Evolutionary conservation across 164 flowering plant species (phyloP), one percentile per base, ranked within the genome.

Genomic region (Platanus orientalis): DNA sequence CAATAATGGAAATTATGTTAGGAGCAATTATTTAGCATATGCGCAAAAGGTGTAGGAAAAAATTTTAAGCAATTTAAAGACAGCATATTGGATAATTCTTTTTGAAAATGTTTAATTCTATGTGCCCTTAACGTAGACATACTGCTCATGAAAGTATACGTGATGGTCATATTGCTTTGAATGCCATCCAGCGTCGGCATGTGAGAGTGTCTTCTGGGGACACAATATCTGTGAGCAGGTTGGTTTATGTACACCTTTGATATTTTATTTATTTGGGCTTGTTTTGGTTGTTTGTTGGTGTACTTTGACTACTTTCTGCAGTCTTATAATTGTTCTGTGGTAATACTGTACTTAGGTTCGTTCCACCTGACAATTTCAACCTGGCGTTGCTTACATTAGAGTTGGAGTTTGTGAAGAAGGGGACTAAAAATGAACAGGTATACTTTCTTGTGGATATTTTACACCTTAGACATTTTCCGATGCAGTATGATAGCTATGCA

Each of bases 201-300:
- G 83, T 84, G 2, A 86, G 74, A 74, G 99, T 84, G 72, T 95
- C 99, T 53, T 58, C 79, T 52, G 95, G 89, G 34, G 99, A 94
- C 57, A 13, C 72, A 0, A 27, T 89, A 62, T 71, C 88, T 60
- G 84, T 82, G 6, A 65, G 66, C 78, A 84, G 96, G 97, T 94
- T 40, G 7, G 66, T 32, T n/a, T n/a, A 3, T n/a, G n/a, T n/a
- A 14, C 34, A 44, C 6, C 14, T 20, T 34, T 12, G 57, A 1
- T 16, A 19, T n/a, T 45, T 21, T 26, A 14, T 17, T 20, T 7
- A 16, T 49, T 42, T 39, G 28, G 40, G 14, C 12, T 17, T 19
- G 30, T 26, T 51, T 34, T 62, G 21, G 39, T 45, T 59, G 26
- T 62, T 51, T 30, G 53, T n/a, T n/a, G 25, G 13, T 21, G 25